These are phyloP conservation scores for Potentilla sterilis DNA, from an alignment of 306 rosid species.

Conservation along the genomic window DNA sequence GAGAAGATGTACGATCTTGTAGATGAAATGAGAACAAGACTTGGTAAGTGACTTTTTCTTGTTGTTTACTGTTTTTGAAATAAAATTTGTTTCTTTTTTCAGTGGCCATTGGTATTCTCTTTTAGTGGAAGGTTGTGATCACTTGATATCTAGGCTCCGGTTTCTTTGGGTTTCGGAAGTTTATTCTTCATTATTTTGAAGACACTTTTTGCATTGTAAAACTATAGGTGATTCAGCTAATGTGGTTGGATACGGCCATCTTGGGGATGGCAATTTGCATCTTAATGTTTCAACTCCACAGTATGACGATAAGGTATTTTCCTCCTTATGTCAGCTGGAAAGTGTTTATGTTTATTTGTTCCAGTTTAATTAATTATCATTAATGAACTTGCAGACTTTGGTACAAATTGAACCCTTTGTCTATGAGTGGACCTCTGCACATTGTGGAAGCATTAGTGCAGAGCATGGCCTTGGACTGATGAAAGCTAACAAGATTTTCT, in stretches of 20 bases:
- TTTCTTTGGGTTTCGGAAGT: neutral
- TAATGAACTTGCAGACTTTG: conserved; percentile 51
- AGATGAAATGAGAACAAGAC: conserved; percentile 72
- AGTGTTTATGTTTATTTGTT: conserved; percentile 2
- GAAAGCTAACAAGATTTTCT: conserved; percentile 83
- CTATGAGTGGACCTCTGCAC: conserved; percentile 91
- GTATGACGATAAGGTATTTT: conserved; percentile 65
- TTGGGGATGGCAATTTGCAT: conserved; percentile 93
- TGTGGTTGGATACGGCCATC: conserved; percentile 86
- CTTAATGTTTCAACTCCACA: conserved; percentile 74
- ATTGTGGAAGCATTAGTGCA: conserved; percentile 84
- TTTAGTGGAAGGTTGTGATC: conserved; percentile 5
- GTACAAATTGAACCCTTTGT: conserved; percentile 88
- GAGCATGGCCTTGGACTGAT: conserved; percentile 93
- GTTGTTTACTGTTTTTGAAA: conserved; percentile 10
- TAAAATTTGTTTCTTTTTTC: neutral
- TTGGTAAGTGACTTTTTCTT: conserved; percentile 49
- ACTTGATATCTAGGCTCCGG: neutral
- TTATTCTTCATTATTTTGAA: neutral
- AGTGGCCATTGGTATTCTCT: neutral
- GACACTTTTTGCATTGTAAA: neutral
- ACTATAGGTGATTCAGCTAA: conserved; percentile 59
- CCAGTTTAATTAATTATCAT: conserved; percentile 1
- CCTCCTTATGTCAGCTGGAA: conserved; percentile 12
- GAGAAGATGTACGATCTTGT: conserved; percentile 72